Percentiles rank a stretch among this genome's conserved stretches.
These are phyloP conservation scores for Ustilago lituana DNA, from an alignment of 1,284 basidiomycete genomes.

Conservation along the genomic window DNA sequence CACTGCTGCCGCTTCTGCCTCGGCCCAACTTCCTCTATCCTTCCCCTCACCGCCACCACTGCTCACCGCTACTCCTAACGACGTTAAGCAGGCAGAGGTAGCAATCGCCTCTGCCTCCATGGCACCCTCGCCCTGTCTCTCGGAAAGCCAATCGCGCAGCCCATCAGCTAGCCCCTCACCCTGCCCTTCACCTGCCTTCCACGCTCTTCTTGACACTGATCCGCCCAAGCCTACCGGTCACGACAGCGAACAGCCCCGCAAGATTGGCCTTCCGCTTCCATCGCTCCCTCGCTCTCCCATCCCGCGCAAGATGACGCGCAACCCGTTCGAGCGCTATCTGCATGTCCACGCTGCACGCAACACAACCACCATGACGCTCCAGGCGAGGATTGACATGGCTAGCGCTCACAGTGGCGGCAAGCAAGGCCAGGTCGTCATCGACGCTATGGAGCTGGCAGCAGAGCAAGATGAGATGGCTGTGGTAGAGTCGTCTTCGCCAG, in stretches of 20 bases:
- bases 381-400: constrained; percentile 12
- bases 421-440: background rate
- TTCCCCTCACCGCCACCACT: constrained; percentile 10
- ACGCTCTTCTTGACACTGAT: background rate
- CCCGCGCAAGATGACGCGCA: constrained; percentile 46
- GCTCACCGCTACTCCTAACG: background rate
- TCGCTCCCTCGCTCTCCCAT: constrained; percentile 42
- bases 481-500: background rate
- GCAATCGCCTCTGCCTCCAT: constrained; percentile 4
- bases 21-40: constrained; percentile 12
- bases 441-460: constrained; percentile 1
- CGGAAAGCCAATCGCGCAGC: constrained; percentile 33
- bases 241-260: constrained; percentile 19
- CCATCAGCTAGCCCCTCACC: constrained; percentile 38
- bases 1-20: constrained; percentile 9
- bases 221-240: background rate
- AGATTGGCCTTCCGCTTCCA: constrained; percentile 16
- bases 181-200: constrained; percentile 24
- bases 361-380: constrained; percentile 6
- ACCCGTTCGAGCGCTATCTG: constrained; percentile 44
- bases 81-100: background rate
- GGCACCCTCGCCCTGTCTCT: constrained; percentile 26
- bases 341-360: background rate
- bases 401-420: constrained; percentile 1
- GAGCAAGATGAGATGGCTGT: constrained; percentile 9